phyloP scores from a whole-genome alignment of 495 filamentous ascomycete species.

The Trichoderma reesei region DNA sequence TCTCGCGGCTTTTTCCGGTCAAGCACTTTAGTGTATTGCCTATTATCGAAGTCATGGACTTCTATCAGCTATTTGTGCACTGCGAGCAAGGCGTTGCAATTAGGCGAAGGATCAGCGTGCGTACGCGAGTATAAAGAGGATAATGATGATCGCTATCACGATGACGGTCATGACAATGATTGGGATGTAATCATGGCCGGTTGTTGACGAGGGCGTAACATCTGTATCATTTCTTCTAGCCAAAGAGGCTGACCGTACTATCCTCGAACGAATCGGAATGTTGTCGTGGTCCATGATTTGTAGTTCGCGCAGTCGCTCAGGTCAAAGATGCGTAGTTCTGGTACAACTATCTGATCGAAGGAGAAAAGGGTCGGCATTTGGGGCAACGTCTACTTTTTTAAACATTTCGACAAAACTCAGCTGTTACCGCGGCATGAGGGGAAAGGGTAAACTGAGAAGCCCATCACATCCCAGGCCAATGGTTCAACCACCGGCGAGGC shows the following conservation, averaged over 20 bases:
- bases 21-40: neutral
- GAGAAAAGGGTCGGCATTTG: neutral
- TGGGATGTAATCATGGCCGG: neutral
- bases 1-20: neutral
- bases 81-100: neutral
- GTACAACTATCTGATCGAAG: neutral
- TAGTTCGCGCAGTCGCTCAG: neutral
- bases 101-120: neutral
- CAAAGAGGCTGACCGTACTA: neutral
- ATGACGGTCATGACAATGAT: neutral
- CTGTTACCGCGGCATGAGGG: neutral
- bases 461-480: neutral
- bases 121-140: neutral
- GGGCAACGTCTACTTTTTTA: neutral
- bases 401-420: neutral
- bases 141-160: neutral
- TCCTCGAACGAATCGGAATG: neutral
- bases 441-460: neutral
- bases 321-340: neutral
- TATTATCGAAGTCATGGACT: neutral
- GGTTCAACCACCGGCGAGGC: neutral
- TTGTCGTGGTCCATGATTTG: neutral
- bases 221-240: neutral
- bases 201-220: neutral
- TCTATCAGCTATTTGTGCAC: neutral